These are phyloP conservation scores for Alternaria metachromatica DNA, from an alignment of 2,329 filamentous ascomycete genomes.

Conservation along the genomic window DNA sequence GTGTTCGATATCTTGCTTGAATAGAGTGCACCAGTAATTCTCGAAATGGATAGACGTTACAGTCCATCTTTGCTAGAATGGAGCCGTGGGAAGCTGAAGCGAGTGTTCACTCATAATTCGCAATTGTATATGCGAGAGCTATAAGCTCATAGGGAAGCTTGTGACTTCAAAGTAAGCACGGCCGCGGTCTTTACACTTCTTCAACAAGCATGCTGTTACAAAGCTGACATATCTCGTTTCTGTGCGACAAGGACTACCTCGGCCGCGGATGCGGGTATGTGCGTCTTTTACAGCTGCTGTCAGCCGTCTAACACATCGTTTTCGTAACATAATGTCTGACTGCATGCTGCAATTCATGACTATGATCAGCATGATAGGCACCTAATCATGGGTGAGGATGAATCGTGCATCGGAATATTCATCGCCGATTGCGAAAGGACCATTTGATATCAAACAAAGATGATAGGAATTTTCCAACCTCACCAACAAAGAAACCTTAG, in stretches of 20 bases:
- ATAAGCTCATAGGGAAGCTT: background rate
- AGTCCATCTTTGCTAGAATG: background rate
- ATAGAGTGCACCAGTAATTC: background rate
- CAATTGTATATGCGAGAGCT: fast-evolving
- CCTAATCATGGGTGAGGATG: background rate
- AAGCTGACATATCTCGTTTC: background rate
- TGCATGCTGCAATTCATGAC: background rate
- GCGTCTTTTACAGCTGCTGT: background rate
- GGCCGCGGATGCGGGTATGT: background rate
- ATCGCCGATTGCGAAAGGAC: background rate
- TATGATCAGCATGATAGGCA: background rate
- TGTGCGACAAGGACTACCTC: background rate
- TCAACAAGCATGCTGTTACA: background rate
- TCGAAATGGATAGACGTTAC: background rate
- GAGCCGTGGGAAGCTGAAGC: background rate
- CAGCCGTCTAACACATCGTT: background rate
- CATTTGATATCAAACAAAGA: background rate
- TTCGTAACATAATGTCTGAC: background rate
- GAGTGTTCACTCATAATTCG: background rate
- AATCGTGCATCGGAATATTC: background rate
- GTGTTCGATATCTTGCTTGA: background rate
- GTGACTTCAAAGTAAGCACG: background rate
- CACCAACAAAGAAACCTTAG: background rate
- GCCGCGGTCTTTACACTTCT: background rate
- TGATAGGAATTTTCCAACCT: background rate